Evolutionary conservation across 1,139 yeast genomes (phyloP), one percentile per base, ranked within the genome.

Genomic region (Komagataea norvegica): DNA sequence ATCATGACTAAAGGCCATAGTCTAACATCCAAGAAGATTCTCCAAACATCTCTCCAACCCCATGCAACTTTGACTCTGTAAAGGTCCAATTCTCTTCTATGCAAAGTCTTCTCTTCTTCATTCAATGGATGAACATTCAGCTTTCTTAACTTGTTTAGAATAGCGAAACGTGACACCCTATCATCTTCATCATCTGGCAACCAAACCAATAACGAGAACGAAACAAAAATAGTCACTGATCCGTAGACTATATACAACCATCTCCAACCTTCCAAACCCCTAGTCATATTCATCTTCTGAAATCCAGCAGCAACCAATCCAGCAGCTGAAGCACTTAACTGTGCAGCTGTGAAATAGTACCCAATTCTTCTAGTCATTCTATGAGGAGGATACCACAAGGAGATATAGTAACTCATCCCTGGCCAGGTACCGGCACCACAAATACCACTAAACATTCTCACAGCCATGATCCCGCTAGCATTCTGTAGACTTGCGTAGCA

Each of bases 401-500:
- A 76, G 31, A 87, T 70, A 53, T 85, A 87, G 61, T 85, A 86
- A 18, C 89, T 79, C 79, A 87, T 68, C 9, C 95, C 96, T 1
- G 96, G 96, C 95, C 95, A 87, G 3, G 88, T 79, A 26, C 96
- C 96, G 9, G 95, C 95, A 35, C 88, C 88, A 42, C 82, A 84
- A 42, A 82, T 54, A 33, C 96, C 96, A 18, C 85, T 74, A 43
- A 87, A 70, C 41, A 86, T 77, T 46, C 95, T 70, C 31, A 78
- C 62, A 3, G 89, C 94, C 37, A 79, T 77, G 21, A 85, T 62
- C 3, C 93, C 93, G 4, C 69, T 57, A 10, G 72, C 63, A 40
- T 66, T 71, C 10, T 54, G 42, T 40, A 84, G 65, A 0, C 84
- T 78, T 9, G 77, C 67, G 56, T 82, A 84, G 55, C 93, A 86